These are phyloP conservation scores for Heracleum sosnowskyi DNA, from an alignment of 129 eudicot genomes.

Conservation along the genomic window DNA sequence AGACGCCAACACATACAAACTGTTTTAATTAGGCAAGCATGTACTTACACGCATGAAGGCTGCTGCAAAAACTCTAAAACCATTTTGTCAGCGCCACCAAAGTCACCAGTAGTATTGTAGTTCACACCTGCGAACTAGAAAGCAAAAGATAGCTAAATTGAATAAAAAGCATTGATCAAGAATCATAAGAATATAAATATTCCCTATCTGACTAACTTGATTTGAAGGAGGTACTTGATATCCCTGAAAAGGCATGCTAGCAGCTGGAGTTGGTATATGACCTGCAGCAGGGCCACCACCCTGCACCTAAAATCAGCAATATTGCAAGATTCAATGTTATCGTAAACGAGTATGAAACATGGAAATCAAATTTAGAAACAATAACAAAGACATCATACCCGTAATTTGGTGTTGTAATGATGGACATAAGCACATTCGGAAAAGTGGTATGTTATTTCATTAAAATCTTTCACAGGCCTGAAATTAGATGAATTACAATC, in stretches of 20 bases:
- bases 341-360: background rate
- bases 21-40: background rate
- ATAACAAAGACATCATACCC: constrained; percentile 33
- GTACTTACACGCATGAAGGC: constrained; percentile 59
- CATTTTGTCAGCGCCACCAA: constrained; percentile 36
- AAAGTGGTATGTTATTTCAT: constrained; percentile 77
- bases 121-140: constrained; percentile 40
- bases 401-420: constrained; percentile 40
- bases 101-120: constrained; percentile 21
- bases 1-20: background rate
- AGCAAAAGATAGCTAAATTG: constrained; percentile 4
- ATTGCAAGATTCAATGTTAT: constrained; percentile 11
- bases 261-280: constrained; percentile 23
- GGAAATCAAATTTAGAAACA: background rate
- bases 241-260: constrained; percentile 28
- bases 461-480: constrained; percentile 75
- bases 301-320: constrained; percentile 34
- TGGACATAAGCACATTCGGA: constrained; percentile 67
- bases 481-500: constrained; percentile 8
- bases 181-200: background rate
- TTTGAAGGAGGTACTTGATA: constrained; percentile 40
- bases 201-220: constrained; percentile 39
- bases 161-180: background rate
- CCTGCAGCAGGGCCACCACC: constrained; percentile 30
- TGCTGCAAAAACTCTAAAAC: constrained; percentile 47